Base-by-base conservation (phyloP, 805 yeast genomes). In the Candida boleticola region DNA sequence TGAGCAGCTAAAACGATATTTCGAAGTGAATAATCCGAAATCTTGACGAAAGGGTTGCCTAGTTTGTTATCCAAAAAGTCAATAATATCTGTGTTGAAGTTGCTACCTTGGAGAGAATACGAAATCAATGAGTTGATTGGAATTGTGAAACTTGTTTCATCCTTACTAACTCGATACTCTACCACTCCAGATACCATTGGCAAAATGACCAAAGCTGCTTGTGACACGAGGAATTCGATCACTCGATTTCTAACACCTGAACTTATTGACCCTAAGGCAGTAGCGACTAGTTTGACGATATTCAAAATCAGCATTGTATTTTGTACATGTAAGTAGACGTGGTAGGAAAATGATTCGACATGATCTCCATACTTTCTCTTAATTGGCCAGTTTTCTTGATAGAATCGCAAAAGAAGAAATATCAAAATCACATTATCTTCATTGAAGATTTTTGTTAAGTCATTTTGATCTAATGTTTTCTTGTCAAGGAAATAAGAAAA, bases 351-450 rank as follows among this genome's bases (percentile, higher is more conserved):
- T 39, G 68, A 69, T 42, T 77, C 76, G 23, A 83, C 86, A 61
- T 85, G 92, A 5, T 80, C 83, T 9, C 89, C 92, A 34, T 69
- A 68, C 47, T 81, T 82, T 44, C 89, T 71, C 42, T 58, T 67
- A 22, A 83, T 60, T 20, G 73, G 67, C 70, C 77, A 77, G 30
- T 76, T 74, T 19, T 82, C 80, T 52, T 83, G 85, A 55, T 80
- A 83, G 14, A 68, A 56, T 40, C 74, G 69, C 21, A 81, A 64
- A n/a, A 81, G 63, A 9, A 73, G 56, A 2, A 78, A 55, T 1
- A 80, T 41, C 26, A 73, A 57, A 7, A 63, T 54, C 32, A 82
- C 55, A 39, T 64, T 69, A 18, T 63, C 58, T n/a, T 64, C 58
- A 5, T 56, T 52, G 14, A 77, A 47, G 6, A 23, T 35, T 31